Percentiles rank a stretch among this genome's conserved stretches.
Evolutionary conservation across 768 basidiomycete genomes (phyloP).

Genomic region (Rhizopogon rudus): DNA sequence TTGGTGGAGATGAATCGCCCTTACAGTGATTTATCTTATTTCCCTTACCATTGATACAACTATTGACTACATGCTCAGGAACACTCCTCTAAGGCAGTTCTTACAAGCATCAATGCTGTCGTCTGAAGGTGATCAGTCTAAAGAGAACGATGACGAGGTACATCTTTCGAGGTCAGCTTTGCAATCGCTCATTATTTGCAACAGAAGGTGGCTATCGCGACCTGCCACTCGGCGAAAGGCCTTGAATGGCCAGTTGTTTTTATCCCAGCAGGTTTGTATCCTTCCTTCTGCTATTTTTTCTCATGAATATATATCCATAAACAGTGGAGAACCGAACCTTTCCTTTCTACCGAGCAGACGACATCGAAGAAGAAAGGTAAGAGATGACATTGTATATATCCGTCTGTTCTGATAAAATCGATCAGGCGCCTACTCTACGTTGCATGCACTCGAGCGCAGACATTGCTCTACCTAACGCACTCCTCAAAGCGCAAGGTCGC

Average conservation of each 20-base stretch:
- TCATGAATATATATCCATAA: background rate
- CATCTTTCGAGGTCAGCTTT: conserved; percentile 5
- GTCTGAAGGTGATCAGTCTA: conserved; percentile 67
- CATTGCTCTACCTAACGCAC: conserved; percentile 57
- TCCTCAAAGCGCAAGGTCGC: conserved; percentile 44
- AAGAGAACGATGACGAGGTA: conserved; percentile 45
- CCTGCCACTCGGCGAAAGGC: conserved; percentile 88
- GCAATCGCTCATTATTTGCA: background rate
- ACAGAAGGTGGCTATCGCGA: conserved; percentile 80
- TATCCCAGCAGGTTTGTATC: conserved; percentile 54
- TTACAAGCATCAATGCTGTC: conserved; percentile 80
- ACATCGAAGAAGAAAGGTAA: conserved; percentile 79
- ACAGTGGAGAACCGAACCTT: conserved; percentile 70
- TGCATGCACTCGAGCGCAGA: conserved; percentile 82
- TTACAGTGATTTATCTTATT: background rate
- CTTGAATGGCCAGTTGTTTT: conserved; percentile 92
- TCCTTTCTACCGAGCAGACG: conserved; percentile 70
- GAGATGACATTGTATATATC: conserved; percentile 4
- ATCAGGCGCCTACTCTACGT: conserved; percentile 79
- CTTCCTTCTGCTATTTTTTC: background rate
- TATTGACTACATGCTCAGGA: conserved; percentile 17
- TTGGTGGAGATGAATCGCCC: background rate
- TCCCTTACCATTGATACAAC: background rate
- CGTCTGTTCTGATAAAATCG: background rate
- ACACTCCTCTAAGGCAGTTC: conserved; percentile 64